Evolutionary conservation across 768 basidiomycete genomes (phyloP), one percentile per base, ranked within the genome.

Genomic region (Tremella mesenterica): DNA sequence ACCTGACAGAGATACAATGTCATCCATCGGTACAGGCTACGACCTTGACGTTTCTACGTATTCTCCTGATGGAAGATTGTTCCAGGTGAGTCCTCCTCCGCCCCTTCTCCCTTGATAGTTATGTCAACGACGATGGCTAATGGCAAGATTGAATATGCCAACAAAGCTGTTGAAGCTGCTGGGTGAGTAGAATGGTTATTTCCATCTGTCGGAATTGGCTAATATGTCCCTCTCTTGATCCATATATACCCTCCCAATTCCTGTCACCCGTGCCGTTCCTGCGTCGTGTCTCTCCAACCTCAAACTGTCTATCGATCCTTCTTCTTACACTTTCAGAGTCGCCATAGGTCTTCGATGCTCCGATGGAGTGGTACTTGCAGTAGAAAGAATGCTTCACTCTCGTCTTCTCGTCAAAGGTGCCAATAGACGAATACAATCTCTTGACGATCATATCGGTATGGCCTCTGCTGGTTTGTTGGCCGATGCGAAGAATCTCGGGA

Each of bases 1-100:
- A n/a, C n/a, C n/a, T n/a, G n/a, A n/a, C n/a, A n/a, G 38, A 41
- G 38, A 8, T 18, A 57, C 46, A 23, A 95, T 97, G 93, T 93
- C 92, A 56, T 96, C 93, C 41, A 97, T 97, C 72, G 93, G 95
- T 57, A 97, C 95, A 67, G 95, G 95, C 54, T 97, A 96, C 78
- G 95, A 96, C 80, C 84, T 73, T 23, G 71, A 67, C 7, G 70
- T 71, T 9, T 71, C 69, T 29, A 70, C 68, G 8, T 76, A 75
- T 64, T 75, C 73, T 13, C 93, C 93, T 57, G 93, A 99, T 76
- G 95, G 95, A 26, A 84, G 95, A 61, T 91, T 99, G 71, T 99
- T 99, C 72, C 95, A 99, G 82, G 92, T 89, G 27, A 48, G 76
- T 53, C 18, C 3, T 14, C 47, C n/a, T 9, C 7, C 18, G 23